Evolutionary conservation across 306 rosid species (phyloP).

Genomic region (Rosa multiflora): DNA sequence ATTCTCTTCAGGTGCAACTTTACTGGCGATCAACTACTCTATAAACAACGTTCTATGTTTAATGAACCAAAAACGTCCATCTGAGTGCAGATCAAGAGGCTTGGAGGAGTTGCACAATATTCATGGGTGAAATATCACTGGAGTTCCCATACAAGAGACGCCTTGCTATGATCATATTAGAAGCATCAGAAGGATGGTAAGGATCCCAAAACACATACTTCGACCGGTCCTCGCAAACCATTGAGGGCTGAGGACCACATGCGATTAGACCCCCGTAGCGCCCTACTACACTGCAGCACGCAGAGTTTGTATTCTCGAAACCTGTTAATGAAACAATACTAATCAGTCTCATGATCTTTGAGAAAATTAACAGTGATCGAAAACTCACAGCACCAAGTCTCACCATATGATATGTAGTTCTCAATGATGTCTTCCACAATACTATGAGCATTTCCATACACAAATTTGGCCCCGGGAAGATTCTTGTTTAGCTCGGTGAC

Average conservation of each 20-base stretch:
- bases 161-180: slow-evolving; percentile 44
- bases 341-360: background rate
- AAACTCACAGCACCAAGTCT: background rate
- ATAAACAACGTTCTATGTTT: no score
- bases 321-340: slow-evolving; percentile 32
- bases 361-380: background rate
- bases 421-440: slow-evolving; percentile 53
- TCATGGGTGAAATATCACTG: slow-evolving; percentile 50
- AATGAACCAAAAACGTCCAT: no score
- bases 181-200: slow-evolving; percentile 67
- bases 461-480: slow-evolving; percentile 44
- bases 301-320: slow-evolving; percentile 47
- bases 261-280: slow-evolving; percentile 61
- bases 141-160: slow-evolving; percentile 50
- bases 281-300: slow-evolving; percentile 66
- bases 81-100: slow-evolving; percentile 26
- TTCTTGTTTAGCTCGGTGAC: slow-evolving; percentile 40
- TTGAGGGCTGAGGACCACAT: slow-evolving; percentile 43
- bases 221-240: slow-evolving; percentile 52
- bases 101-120: slow-evolving; percentile 41
- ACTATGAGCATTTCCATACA: slow-evolving; percentile 60
- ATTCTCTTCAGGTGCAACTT: no score
- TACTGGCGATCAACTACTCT: no score
- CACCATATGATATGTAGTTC: slow-evolving; percentile 48
- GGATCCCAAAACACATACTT: slow-evolving; percentile 73